Evolutionary conservation across 2,329 filamentous ascomycete genomes (phyloP).

Genomic region (Fusarium haematococcum): DNA sequence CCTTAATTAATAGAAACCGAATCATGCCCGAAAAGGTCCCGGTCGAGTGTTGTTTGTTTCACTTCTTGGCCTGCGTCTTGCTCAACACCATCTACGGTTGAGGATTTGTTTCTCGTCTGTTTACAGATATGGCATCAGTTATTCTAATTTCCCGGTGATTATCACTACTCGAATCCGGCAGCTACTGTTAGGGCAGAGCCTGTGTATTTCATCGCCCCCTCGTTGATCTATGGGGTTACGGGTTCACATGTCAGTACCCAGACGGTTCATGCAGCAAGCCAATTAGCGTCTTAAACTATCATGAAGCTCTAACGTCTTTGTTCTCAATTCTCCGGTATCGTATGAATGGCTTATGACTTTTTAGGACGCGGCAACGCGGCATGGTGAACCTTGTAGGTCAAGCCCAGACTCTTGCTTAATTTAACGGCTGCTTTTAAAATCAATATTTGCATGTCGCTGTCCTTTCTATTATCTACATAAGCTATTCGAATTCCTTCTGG

Average conservation of each 20-base stretch:
- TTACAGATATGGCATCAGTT: neutral
- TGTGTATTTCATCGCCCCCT: neutral
- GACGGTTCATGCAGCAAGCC: neutral
- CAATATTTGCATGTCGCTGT: neutral
- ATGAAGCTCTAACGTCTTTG: neutral
- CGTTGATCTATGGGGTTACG: neutral
- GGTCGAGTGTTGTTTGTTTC: neutral
- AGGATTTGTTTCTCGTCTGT: neutral
- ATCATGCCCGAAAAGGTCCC: neutral
- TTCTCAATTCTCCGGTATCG: no score
- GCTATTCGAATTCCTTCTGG: neutral
- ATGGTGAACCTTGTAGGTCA: neutral
- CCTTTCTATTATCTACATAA: neutral
- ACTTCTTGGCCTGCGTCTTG: neutral
- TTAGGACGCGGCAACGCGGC: neutral
- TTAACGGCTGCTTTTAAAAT: neutral
- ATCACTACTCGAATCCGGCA: neutral
- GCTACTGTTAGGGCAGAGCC: no score
- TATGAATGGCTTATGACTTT: neutral
- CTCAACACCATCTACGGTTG: neutral
- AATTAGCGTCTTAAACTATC: constrained; percentile 2
- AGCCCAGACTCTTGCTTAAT: neutral
- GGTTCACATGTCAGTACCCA: neutral
- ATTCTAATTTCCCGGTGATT: neutral
- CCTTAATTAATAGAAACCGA: neutral